A percentile compares a stretch with the other conserved stretches of the same genome.
These are phyloP conservation scores for Phytophthora fragariae DNA, from an alignment of 352 stramenopile species.

Conservation along the genomic window DNA sequence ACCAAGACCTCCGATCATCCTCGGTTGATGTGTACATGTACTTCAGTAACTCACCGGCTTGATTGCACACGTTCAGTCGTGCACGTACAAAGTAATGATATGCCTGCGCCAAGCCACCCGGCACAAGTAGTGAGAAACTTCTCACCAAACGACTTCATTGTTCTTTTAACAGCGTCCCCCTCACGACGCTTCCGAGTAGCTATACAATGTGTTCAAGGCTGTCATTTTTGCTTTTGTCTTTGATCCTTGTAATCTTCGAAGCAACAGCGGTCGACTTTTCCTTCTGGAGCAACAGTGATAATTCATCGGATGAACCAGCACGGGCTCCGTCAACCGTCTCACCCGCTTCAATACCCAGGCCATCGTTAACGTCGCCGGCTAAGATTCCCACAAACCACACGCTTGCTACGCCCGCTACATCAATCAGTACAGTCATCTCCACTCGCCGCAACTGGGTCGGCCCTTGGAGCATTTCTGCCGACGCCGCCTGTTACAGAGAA, in stretches of 20 bases:
- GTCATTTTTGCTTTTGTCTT: slow-evolving; percentile 7
- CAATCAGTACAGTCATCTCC: slow-evolving; percentile 7
- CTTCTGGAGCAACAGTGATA: slow-evolving; percentile 15
- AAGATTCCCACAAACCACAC: slow-evolving; percentile 5
- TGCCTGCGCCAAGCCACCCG: background rate
- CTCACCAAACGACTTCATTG: slow-evolving; percentile 4
- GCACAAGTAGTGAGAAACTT: background rate
- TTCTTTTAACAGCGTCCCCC: background rate
- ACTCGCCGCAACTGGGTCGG: slow-evolving; percentile 49
- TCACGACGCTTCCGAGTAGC: background rate
- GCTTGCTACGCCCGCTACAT: slow-evolving; percentile 16
- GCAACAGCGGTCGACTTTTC: slow-evolving; percentile 12
- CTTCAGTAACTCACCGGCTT: background rate
- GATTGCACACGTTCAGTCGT: background rate
- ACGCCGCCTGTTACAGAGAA: slow-evolving; percentile 29
- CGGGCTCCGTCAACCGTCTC: background rate
- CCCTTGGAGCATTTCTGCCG: slow-evolving; percentile 19
- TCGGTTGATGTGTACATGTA: background rate
- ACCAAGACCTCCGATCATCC: background rate
- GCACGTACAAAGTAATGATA: background rate
- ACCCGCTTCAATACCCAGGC: background rate
- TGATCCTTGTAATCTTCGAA: background rate
- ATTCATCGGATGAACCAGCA: slow-evolving; percentile 1
- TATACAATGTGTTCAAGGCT: background rate
- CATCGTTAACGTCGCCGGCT: background rate